Evolutionary conservation across 495 filamentous ascomycete genomes (phyloP).

Genomic region (Viridothelium virens): DNA sequence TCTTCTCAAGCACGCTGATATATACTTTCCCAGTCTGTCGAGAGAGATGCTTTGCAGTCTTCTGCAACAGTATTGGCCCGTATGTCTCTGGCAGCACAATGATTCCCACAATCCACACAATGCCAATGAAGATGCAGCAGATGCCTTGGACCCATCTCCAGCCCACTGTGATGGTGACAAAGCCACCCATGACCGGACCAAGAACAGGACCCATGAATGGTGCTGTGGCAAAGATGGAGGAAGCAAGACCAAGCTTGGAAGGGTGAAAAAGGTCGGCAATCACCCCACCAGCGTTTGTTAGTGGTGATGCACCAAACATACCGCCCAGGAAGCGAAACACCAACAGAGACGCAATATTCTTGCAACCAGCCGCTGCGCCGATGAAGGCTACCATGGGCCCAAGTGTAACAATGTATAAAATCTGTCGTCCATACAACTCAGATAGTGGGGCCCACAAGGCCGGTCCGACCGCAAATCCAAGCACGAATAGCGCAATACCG

Average conservation of each 20-base stretch:
- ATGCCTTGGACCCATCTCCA: slow-evolving; percentile 24
- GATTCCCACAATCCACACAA: slow-evolving; percentile 32
- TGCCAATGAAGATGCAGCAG: slow-evolving; percentile 17
- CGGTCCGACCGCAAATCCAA: slow-evolving; percentile 41
- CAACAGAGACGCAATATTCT: slow-evolving; percentile 52
- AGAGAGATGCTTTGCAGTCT: slow-evolving; percentile 47
- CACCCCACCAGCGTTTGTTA: slow-evolving; percentile 54
- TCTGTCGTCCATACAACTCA: slow-evolving; percentile 49
- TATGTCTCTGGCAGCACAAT: slow-evolving; percentile 56
- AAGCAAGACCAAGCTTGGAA: slow-evolving; percentile 50
- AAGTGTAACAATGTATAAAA: slow-evolving; percentile 48
- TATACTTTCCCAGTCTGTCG: slow-evolving; percentile 52
- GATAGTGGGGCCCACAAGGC: slow-evolving; percentile 49
- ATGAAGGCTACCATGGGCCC: slow-evolving; percentile 52
- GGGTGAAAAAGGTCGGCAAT: slow-evolving; percentile 56
- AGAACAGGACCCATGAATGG: slow-evolving; percentile 51
- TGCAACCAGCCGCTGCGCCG: slow-evolving; percentile 53
- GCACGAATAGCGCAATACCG: slow-evolving; percentile 43
- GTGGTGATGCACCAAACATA: slow-evolving; percentile 54
- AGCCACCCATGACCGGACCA: slow-evolving; percentile 46
- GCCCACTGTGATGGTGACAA: slow-evolving; percentile 17
- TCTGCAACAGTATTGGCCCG: slow-evolving; percentile 45
- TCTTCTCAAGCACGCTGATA: slow-evolving; percentile 49
- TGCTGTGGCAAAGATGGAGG: slow-evolving; percentile 46
- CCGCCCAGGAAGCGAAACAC: slow-evolving; percentile 56